phyloP scores from a whole-genome alignment of 306 rosid genomes.

The Medicago truncatula region MtrunA17r5.0-ANR NC_053044.1:52831001-52831500 shows the following conservation, averaged over 20 bases:
- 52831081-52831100: conserved; percentile 34
- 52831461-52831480: not conserved
- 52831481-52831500: conserved; percentile 37
- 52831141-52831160: conserved; percentile 33
- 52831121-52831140: conserved; percentile 3
- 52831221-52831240: not conserved
- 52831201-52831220: too few relatives aligned
- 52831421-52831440: conserved; percentile 36
- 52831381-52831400: conserved; percentile 2
- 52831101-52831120: conserved; percentile 38
- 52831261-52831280: conserved; percentile 33
- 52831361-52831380: conserved; percentile 29
- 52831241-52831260: conserved; percentile 46
- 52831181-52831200: conserved; percentile 37
- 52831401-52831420: conserved; percentile 41
- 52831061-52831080: conserved; percentile 23
- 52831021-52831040: too few relatives aligned
- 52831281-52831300: conserved; percentile 42
- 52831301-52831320: conserved; percentile 35
- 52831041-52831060: not conserved
- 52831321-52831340: conserved; percentile 45
- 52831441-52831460: conserved; percentile 56
- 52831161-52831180: conserved; percentile 25
- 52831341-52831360: conserved; percentile 46
- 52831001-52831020: too few relatives aligned